Evolutionary conservation across 306 rosid genomes (phyloP), one percentile per base, ranked within the genome.

Genomic region (Rubus parviflorus): DNA sequence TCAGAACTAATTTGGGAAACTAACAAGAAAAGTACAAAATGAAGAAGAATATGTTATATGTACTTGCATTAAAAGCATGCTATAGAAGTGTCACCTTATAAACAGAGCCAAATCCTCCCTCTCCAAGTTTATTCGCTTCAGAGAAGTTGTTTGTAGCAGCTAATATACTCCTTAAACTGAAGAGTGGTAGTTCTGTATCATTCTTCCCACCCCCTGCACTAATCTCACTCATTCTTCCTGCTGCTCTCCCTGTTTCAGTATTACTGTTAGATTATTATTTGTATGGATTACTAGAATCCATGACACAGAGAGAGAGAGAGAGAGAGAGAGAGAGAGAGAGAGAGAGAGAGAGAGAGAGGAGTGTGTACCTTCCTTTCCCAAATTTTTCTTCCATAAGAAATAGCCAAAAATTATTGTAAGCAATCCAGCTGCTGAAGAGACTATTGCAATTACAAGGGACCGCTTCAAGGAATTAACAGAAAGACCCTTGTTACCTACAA

Each of bases 81-180:
- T 1, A 20, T 19, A 9, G 10, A 42, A 30, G 2, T 4, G 35
- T 77, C 38, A 88, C 91, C 90, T 81, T 86, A 58, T 83, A 88
- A 4, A 90, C 89, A n/a, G 89, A 80, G 13, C 95, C 92, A 53
- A 80, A 88, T 38, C 95, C 95, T 17, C 92, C 96, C 56, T n/a
- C 74, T 68, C 92, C 96, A 19, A 83, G 84, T 75, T 80, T 85
- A 68, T 86, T 82, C 23, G 72, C 52, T 43, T 82, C 80, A 6
- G 90, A 84, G 49, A 90, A 88, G 45, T 76, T 67, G 53, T 85
- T 76, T n/a, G 89, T 88, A 1, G 89, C 90, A 0, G 3, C 66
- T 6, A 81, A 3, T 35, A 90, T 71, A 25, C 79, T 77, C 20
- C 48, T 74, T 35, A 88, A 78, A 80, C 54, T 19, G 45, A 68